phyloP scores from a whole-genome alignment of 192 early-diverging fungal species.

The Coemansia aciculifera region DNA sequence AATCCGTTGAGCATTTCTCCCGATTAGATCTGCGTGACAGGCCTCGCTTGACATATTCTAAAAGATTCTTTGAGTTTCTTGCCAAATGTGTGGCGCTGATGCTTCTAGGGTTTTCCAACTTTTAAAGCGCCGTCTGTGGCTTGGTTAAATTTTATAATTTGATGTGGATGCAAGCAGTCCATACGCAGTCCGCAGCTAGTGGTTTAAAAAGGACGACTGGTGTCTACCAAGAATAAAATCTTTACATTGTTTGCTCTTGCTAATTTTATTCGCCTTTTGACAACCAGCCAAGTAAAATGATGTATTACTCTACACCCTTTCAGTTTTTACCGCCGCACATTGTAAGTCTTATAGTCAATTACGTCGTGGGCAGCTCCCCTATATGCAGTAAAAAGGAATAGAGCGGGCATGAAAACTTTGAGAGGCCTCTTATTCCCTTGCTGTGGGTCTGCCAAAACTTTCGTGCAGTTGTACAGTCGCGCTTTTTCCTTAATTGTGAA shows the following conservation, averaged over 20 bases:
- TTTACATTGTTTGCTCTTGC: too few species aligned
- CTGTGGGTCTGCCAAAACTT: too few species aligned
- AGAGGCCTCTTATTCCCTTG: background rate
- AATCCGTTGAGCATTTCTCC: too few species aligned
- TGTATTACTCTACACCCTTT: background rate
- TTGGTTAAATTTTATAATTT: background rate
- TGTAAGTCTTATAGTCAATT: too few species aligned
- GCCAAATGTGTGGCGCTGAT: background rate
- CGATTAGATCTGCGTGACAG: too few species aligned
- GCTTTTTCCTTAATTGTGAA: background rate
- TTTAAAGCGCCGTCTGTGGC: background rate
- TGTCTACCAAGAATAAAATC: too few species aligned
- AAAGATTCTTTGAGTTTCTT: background rate
- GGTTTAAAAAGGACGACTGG: background rate
- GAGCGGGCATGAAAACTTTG: background rate
- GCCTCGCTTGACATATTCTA: too few species aligned
- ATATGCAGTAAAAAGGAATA: too few species aligned
- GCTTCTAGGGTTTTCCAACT: background rate
- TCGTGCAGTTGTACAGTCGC: background rate
- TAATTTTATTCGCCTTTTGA: too few species aligned
- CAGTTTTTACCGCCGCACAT: background rate
- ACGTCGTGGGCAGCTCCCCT: too few species aligned
- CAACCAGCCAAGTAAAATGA: too few species aligned
- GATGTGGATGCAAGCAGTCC: background rate
- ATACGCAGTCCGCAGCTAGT: background rate